Evolutionary conservation across 2,329 filamentous ascomycete species (phyloP).

Genomic region (Coniella lustricola): DNA sequence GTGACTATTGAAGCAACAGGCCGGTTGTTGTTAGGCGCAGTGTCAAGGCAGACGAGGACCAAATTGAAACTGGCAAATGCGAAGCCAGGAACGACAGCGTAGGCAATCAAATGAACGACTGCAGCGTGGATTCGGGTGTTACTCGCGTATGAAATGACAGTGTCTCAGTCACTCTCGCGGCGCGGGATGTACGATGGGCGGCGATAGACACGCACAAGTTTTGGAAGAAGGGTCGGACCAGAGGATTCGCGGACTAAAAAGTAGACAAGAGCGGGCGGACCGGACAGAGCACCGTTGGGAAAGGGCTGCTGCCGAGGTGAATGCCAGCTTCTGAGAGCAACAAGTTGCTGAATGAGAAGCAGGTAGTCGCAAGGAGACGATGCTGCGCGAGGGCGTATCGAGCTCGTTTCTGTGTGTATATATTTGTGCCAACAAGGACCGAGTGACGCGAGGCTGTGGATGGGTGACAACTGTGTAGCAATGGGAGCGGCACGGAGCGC

Average conservation of each 20-base stretch:
- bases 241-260: not conserved
- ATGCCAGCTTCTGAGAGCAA: too few relatives aligned
- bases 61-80: not conserved
- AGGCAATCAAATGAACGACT: not conserved
- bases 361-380: too few relatives aligned
- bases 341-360: too few relatives aligned
- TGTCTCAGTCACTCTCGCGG: constrained; percentile 10
- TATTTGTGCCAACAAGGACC: too few relatives aligned
- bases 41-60: not conserved
- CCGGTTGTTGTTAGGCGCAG: not conserved
- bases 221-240: not conserved
- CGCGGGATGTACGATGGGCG: not conserved
- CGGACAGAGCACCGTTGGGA: not conserved
- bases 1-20: constrained; percentile 4
- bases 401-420: too few relatives aligned
- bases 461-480: too few relatives aligned
- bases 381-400: too few relatives aligned
- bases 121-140: not conserved
- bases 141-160: constrained; percentile 2
- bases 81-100: not conserved
- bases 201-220: not conserved
- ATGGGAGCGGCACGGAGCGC: too few relatives aligned
- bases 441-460: too few relatives aligned
- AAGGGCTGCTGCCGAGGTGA: too few relatives aligned
- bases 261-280: not conserved